A percentile compares a stretch with the other conserved stretches of the same genome.
phyloP scores from a whole-genome alignment of 2,329 filamentous ascomycete species.

The Colletotrichum nymphaeae region DNA sequence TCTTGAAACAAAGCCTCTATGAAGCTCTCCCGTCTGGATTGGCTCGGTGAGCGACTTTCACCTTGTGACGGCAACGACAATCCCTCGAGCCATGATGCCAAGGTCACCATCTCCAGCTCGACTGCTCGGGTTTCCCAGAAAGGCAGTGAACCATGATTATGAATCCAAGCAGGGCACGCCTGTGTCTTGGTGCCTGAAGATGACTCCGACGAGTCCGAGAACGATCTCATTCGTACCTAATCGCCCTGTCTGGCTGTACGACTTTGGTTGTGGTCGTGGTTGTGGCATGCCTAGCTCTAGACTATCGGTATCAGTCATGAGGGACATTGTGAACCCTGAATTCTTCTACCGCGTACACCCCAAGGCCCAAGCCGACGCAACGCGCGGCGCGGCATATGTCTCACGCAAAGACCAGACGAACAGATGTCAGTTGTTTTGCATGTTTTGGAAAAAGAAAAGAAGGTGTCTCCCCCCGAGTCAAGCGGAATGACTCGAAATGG shows the following conservation, averaged over 20 bases:
- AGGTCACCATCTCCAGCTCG: constrained; percentile 6
- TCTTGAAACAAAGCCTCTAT: constrained; percentile 14
- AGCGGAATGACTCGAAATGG: constrained; percentile 22
- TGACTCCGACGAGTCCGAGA: neutral
- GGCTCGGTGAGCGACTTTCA: constrained; percentile 26
- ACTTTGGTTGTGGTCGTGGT: neutral
- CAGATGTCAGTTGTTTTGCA: constrained; percentile 1
- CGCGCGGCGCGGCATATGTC: constrained; percentile 16
- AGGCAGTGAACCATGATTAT: constrained; percentile 18
- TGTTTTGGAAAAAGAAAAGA: constrained; percentile 6
- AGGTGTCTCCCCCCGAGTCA: neutral
- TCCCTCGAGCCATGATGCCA: neutral
- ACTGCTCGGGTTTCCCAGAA: constrained; percentile 12
- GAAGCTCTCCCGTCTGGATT: constrained; percentile 9
- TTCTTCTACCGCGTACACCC: constrained; percentile 12
- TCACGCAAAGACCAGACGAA: constrained; percentile 12
- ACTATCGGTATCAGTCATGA: neutral
- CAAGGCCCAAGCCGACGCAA: constrained; percentile 22
- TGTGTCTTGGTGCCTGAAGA: constrained; percentile 27
- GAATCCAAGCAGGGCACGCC: constrained; percentile 13
- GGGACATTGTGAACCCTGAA: neutral
- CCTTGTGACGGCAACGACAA: constrained; percentile 11
- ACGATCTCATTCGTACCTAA: neutral
- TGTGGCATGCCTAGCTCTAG: neutral
- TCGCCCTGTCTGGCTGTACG: neutral